Evolutionary conservation across 2,329 filamentous ascomycete genomes (phyloP).

Genomic region (Trichoderma cornu-damae): DNA sequence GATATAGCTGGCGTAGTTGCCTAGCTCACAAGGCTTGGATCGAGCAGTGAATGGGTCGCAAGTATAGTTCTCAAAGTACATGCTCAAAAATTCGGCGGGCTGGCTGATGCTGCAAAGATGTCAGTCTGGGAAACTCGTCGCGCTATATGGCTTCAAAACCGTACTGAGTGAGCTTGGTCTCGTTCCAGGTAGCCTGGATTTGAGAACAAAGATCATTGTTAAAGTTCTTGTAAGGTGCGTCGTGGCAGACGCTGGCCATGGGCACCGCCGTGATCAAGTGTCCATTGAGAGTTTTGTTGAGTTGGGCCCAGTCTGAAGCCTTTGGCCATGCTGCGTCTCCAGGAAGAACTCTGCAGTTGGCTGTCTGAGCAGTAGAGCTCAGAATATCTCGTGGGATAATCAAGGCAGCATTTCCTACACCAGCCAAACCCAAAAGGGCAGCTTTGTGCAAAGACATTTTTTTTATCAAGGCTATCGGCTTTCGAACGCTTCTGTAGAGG

Average conservation of each 20-base stretch:
- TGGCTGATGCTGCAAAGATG: neutral
- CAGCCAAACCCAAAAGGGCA: neutral
- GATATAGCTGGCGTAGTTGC: neutral
- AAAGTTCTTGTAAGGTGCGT: slow-evolving; percentile 31
- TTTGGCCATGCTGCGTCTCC: slow-evolving; percentile 53
- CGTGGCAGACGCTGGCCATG: slow-evolving; percentile 47
- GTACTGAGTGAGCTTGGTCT: neutral
- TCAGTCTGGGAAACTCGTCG: neutral
- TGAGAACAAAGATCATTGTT: slow-evolving; percentile 38
- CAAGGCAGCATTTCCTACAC: neutral
- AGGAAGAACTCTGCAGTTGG: slow-evolving; percentile 37
- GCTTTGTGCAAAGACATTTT: neutral
- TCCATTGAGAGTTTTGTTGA: slow-evolving; percentile 49
- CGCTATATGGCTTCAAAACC: neutral
- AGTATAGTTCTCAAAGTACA: slow-evolving; percentile 4
- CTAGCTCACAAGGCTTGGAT: neutral
- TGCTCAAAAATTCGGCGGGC: neutral
- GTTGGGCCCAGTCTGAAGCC: slow-evolving; percentile 38
- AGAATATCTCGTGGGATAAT: neutral
- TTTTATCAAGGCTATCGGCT: too few relatives aligned
- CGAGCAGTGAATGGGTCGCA: slow-evolving; percentile 7
- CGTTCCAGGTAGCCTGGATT: neutral
- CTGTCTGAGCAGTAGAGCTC: neutral
- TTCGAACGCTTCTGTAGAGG: too few relatives aligned
- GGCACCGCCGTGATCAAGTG: slow-evolving; percentile 48